A percentile compares a stretch with the other conserved stretches of the same genome.
Evolutionary conservation across 306 rosid genomes (phyloP).

Genomic region (Lupinus albus): DNA sequence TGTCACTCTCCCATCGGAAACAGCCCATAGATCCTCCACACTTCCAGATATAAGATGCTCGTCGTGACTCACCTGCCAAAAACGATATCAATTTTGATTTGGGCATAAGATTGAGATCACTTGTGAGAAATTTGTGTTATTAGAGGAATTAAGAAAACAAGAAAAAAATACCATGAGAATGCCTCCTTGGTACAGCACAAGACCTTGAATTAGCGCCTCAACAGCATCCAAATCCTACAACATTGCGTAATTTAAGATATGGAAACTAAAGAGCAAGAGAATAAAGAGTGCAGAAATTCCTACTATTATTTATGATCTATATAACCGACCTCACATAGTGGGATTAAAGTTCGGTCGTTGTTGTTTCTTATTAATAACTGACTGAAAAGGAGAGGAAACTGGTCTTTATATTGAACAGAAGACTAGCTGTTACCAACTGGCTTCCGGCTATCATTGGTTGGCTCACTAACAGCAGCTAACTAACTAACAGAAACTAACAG

Average conservation of each 20-base stretch:
- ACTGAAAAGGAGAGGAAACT: no score
- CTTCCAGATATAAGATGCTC: slow-evolving; percentile 99
- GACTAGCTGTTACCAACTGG: no score
- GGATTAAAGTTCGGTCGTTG: no score
- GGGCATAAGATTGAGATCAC: slow-evolving; percentile 1
- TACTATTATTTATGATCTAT: no score
- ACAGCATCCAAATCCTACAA: slow-evolving; percentile 98
- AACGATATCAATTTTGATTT: slow-evolving; percentile 23
- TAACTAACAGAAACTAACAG: no score
- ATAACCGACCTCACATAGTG: no score
- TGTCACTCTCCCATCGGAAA: slow-evolving; percentile 75
- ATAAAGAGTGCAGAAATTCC: no score
- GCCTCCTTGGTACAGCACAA: slow-evolving; percentile 98
- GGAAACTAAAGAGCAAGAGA: no score
- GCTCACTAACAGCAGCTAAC: no score
- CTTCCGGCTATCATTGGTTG: no score
- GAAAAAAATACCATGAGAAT: slow-evolving; percentile 80
- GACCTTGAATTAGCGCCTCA: slow-evolving; percentile 99
- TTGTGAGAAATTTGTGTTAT: slow-evolving; percentile 7
- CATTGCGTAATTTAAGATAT: slow-evolving; percentile 37
- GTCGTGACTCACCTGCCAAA: slow-evolving; percentile 92
- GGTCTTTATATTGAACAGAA: no score
- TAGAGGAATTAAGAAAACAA: slow-evolving; percentile 21
- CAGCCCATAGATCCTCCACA: slow-evolving; percentile 96
- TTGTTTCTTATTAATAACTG: no score